phyloP scores from a whole-genome alignment of 169 alveolate genomes.

The Plasmodium knowlesi region DNA sequence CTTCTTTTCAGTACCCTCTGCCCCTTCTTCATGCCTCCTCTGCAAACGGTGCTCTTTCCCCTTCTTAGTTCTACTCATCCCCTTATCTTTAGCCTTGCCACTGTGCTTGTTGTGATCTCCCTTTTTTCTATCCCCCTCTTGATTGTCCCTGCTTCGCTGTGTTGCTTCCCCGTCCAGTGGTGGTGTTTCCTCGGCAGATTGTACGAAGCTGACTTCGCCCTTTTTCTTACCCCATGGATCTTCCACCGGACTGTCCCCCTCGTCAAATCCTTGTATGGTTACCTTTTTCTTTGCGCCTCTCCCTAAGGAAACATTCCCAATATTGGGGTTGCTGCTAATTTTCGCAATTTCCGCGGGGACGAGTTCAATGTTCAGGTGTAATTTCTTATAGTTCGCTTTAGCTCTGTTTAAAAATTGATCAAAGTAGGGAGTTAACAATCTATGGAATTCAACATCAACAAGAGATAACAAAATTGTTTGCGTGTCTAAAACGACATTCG shows the following conservation, averaged over 20 bases:
- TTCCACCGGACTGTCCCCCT: not conserved
- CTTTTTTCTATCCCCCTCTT: not conserved
- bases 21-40: not conserved
- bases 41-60: not conserved
- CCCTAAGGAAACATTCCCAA: not conserved
- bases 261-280: constrained; percentile 28
- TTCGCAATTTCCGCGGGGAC: not conserved
- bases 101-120: not conserved
- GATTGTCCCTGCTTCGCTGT: not conserved
- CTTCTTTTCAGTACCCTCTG: not conserved
- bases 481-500: constrained; percentile 88
- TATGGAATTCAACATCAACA: constrained; percentile 45
- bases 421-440: constrained; percentile 44
- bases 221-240: not conserved
- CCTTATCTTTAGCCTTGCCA: constrained; percentile 2
- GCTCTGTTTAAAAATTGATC: constrained; percentile 72
- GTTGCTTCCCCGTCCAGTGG: not conserved
- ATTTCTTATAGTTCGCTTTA: constrained; percentile 69
- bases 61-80: constrained; percentile 2
- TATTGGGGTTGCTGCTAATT: constrained; percentile 1
- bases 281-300: constrained; percentile 9
- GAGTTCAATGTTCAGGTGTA: not conserved
- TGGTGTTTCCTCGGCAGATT: not conserved
- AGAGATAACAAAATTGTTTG: constrained; percentile 15
- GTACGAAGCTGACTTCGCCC: not conserved